Evolutionary conservation across 2,329 filamentous ascomycete genomes (phyloP), one percentile per base, ranked within the genome.

Genomic region (Penicillium hordei): DNA sequence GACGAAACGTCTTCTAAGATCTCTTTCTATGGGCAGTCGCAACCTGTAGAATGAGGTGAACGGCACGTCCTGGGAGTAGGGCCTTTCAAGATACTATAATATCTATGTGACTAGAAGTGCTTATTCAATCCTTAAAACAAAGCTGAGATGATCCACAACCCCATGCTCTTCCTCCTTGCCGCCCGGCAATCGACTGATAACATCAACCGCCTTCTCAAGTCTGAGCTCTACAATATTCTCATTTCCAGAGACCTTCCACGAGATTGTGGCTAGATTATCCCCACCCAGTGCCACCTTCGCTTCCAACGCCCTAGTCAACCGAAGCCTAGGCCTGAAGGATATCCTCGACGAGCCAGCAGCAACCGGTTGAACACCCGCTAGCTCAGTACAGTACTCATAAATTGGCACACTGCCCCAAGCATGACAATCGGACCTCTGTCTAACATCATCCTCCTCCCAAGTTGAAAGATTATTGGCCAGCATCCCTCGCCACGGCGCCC

Each of bases 371-470:
- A 70, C 36, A 3, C 68, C 68, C 7, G 67, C 68, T 5, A 79
- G 10, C 60, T 78, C 76, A 9, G 72, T 71, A 33, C 69, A 74
- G 39, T 70, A 78, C 55, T 78, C 76, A 50, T 78, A 78, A 4
- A 79, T 65, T 0, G 76, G 76, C 17, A 76, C 74, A 55, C 74
- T 75, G 1, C 76, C 74, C 77, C 75, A 79, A 2, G 76, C 76
- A 65, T 79, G 76, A 49, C 77, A 79, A 60, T 79, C 77, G 1
- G 75, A 78, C 5, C 76, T 70, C 58, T 77, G 75, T 3, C 72
- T 64, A 5, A 79, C 76, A 55, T 75, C 71, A 49, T 79, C 76
- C 52, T 79, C 76, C 43, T 74, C 72, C 76, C 76, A 78, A 3
- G 76, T 79, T 0, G 75, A 69, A 10, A 79, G 52, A 50, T 76